Percentiles rank a stretch among this genome's conserved stretches.
Conservation (phyloP, 306 rosid genomes). For the Prunus salicina region DNA sequence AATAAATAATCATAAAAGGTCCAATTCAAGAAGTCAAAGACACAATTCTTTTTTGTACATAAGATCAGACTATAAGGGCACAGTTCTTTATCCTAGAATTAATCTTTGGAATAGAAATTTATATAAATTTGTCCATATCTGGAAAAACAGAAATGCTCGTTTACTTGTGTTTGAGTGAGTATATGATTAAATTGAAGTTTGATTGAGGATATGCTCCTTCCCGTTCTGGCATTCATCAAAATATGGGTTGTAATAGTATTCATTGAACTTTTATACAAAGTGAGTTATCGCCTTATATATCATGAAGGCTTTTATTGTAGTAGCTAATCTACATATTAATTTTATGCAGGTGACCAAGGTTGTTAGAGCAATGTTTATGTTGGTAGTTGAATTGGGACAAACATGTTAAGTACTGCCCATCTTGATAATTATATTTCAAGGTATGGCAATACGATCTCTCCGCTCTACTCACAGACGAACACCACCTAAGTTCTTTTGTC, state of each 20-base stretch:
- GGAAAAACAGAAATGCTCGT: neutral
- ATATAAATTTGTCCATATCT: neutral
- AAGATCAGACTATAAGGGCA: neutral
- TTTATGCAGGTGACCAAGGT: constrained; percentile 44
- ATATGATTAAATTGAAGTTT: neutral
- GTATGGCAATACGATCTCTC: constrained; percentile 37
- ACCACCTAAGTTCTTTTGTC: constrained; percentile 37
- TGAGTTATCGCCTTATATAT: neutral
- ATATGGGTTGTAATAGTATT: neutral
- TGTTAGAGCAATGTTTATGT: constrained; percentile 29
- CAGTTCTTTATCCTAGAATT: neutral
- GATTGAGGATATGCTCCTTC: neutral
- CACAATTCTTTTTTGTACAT: too few relatives aligned
- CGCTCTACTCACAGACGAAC: constrained; percentile 38
- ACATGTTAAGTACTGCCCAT: constrained; percentile 24
- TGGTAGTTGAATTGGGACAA: constrained; percentile 31
- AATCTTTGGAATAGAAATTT: neutral
- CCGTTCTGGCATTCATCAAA: neutral
- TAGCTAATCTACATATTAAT: constrained; percentile 19
- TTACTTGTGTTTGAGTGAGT: neutral
- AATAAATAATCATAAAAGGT: neutral
- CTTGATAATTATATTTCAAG: constrained; percentile 23
- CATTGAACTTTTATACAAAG: neutral
- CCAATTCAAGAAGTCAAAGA: neutral
- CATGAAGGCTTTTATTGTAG: neutral